These are phyloP conservation scores for Colletotrichum cuscutae DNA, from an alignment of 2,329 filamentous ascomycete genomes.

Conservation along the genomic window DNA sequence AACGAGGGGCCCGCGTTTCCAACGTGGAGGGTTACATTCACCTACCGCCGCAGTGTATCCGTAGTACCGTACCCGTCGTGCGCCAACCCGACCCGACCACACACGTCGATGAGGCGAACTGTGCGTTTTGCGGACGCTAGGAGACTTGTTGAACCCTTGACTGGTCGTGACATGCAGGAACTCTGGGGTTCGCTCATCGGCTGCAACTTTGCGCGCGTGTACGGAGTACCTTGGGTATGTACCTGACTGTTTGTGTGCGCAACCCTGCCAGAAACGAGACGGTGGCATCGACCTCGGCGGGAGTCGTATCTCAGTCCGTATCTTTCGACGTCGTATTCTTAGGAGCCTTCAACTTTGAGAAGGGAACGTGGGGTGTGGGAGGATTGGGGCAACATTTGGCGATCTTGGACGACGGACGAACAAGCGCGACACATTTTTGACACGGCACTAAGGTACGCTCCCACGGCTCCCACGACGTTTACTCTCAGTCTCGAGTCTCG, in stretches of 20 bases:
- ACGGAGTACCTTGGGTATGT: not conserved
- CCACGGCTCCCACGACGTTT: not conserved
- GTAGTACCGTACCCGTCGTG: not conserved
- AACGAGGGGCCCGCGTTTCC: constrained; percentile 2
- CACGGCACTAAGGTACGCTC: constrained; percentile 22
- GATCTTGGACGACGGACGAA: not conserved
- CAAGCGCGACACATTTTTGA: constrained; percentile 14
- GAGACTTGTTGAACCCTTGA: constrained; percentile 19
- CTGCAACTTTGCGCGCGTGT: constrained; percentile 8
- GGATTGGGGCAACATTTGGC: not conserved
- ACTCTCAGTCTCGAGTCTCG: not conserved
- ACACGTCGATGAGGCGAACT: not conserved
- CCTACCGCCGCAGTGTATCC: not conserved
- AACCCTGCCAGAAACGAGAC: constrained; percentile 5
- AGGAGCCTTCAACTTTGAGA: not conserved
- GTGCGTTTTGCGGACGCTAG: constrained; percentile 12
- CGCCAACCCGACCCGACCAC: not conserved
- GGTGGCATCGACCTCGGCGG: not conserved
- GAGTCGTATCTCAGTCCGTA: not conserved
- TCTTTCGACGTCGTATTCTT: not conserved
- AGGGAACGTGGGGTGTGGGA: not conserved
- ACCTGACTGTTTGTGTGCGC: not conserved
- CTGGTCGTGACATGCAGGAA: constrained; percentile 17
- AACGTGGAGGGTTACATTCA: constrained; percentile 29
- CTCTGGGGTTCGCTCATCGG: constrained; percentile 8